Conservation (phyloP, 192 early-diverging fungal genomes). For the Phycomyces blakesleeanus region DNA sequence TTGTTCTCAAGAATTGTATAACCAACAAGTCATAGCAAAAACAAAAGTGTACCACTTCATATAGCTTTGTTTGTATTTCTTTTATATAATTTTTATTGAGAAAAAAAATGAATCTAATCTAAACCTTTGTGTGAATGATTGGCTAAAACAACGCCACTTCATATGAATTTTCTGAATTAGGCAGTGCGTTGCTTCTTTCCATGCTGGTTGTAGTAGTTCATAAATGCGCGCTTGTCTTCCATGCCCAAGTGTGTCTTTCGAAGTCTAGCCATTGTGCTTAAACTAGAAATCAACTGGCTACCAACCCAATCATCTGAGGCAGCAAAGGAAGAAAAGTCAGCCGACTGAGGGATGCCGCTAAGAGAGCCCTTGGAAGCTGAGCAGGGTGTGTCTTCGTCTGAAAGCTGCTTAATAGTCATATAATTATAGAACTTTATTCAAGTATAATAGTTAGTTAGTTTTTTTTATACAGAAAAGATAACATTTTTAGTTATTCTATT, state of each 20-base stretch:
- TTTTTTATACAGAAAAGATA: not conserved
- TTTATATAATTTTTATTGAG: too few relatives aligned
- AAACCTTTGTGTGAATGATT: too few relatives aligned
- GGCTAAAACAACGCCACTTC: too few relatives aligned
- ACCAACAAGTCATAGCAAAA: too few relatives aligned
- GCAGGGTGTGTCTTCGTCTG: constrained; percentile 46
- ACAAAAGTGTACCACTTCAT: too few relatives aligned
- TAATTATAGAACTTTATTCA: constrained; percentile 45
- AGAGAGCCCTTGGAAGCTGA: constrained; percentile 24
- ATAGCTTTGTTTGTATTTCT: too few relatives aligned
- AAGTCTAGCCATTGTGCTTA: constrained; percentile 63
- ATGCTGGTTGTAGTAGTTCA: constrained; percentile 54
- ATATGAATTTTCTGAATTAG: too few relatives aligned
- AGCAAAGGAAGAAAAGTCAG: constrained; percentile 22
- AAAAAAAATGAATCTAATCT: too few relatives aligned
- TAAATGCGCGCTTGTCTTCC: constrained; percentile 71
- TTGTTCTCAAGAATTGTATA: too few relatives aligned
- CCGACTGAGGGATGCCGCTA: constrained; percentile 17
- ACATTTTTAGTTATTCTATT: not conserved
- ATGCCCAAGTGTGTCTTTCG: constrained; percentile 61
- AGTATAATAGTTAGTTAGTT: constrained; percentile 21
- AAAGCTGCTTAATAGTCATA: constrained; percentile 45
- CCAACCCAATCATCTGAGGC: constrained; percentile 50
- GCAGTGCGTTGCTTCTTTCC: too few relatives aligned
- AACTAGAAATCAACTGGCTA: constrained; percentile 46